These are phyloP conservation scores for Pyrus bretschneideri DNA, from an alignment of 306 rosid genomes.

Conservation along the genomic window DNA sequence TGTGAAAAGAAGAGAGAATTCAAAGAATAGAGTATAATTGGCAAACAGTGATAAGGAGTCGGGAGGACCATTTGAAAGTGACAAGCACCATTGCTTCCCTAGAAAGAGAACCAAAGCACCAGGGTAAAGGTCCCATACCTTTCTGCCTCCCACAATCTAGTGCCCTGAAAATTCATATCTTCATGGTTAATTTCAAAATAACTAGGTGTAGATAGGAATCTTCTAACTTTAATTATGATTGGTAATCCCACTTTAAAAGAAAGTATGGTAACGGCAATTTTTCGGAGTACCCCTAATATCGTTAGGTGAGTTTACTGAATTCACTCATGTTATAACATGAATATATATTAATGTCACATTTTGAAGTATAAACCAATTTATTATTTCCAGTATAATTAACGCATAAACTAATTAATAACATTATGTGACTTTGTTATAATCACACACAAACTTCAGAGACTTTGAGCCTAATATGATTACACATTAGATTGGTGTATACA, in stretches of 20 bases:
- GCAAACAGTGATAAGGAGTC: not conserved
- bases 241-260: not conserved
- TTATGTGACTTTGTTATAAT: not conserved
- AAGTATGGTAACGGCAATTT: not conserved
- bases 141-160: conserved; percentile 34
- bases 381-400: not conserved
- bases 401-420: not conserved
- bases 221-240: not conserved
- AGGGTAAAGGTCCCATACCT: conserved; percentile 55
- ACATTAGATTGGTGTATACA: not conserved
- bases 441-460: not conserved
- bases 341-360: not conserved
- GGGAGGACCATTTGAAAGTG: conserved; percentile 33
- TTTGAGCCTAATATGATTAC: not conserved
- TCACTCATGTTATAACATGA: not conserved
- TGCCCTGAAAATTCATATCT: conserved; percentile 6
- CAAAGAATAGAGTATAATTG: conserved; percentile 17
- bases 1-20: conserved; percentile 70
- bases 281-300: not conserved
- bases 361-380: not conserved
- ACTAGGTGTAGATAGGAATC: conserved; percentile 13
- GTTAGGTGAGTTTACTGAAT: not conserved
- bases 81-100: conserved; percentile 53
- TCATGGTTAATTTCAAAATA: conserved; percentile 17
- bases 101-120: conserved; percentile 28